Evolutionary conservation across 78 protist species (phyloP).

Genomic region (Isochrysis galbana): DNA sequence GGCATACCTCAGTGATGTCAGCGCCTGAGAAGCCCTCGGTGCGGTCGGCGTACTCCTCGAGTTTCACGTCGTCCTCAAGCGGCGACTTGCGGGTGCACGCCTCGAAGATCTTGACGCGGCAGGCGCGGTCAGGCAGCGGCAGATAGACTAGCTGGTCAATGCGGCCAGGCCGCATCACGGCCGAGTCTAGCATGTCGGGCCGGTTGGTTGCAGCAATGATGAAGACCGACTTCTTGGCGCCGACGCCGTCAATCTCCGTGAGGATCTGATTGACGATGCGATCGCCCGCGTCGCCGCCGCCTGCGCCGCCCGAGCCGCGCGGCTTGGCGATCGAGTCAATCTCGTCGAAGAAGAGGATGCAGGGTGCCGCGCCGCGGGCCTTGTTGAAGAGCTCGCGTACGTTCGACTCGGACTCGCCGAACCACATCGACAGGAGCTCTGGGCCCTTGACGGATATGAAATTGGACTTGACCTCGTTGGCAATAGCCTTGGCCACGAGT

Average conservation of each 20-base stretch:
- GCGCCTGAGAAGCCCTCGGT: constrained; percentile 47
- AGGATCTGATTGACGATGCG: constrained; percentile 57
- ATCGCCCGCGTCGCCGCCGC: too few species aligned
- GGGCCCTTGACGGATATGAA: constrained; percentile 56
- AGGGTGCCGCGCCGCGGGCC: constrained; percentile 49
- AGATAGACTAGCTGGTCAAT: constrained; percentile 45
- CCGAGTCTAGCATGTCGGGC: constrained; percentile 29
- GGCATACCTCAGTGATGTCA: constrained; percentile 46
- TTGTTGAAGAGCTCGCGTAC: constrained; percentile 49
- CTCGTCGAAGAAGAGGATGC: constrained; percentile 58
- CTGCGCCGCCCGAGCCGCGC: constrained; percentile 39
- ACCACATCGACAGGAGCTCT: constrained; percentile 48
- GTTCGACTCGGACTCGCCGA: constrained; percentile 52
- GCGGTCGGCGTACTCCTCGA: constrained; percentile 24
- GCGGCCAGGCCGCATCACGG: constrained; percentile 23
- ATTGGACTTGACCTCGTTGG: constrained; percentile 43
- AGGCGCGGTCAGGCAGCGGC: constrained; percentile 46
- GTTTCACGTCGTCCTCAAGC: neutral
- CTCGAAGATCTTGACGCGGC: constrained; percentile 28
- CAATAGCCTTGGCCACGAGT: constrained; percentile 51
- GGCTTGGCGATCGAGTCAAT: constrained; percentile 50
- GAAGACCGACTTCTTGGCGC: neutral
- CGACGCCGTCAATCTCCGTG: constrained; percentile 55
- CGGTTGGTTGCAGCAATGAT: constrained; percentile 36
- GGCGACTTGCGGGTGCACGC: constrained; percentile 45